Base-by-base conservation (phyloP, 2,329 filamentous ascomycete genomes). In the Elsinoe australis region DNA sequence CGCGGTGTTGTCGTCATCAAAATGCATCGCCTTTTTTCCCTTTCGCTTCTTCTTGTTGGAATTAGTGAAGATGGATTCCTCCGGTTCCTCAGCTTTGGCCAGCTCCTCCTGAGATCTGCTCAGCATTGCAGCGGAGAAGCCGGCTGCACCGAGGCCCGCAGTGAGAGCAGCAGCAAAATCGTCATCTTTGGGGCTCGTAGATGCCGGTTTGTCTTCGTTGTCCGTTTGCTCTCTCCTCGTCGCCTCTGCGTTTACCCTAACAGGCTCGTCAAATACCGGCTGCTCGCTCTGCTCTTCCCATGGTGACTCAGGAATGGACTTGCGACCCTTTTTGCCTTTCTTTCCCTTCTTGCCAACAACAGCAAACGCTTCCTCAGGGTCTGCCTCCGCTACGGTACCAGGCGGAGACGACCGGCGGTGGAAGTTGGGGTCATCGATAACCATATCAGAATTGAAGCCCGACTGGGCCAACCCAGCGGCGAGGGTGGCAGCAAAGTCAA, bases 401-500 rank as follows among this genome's bases (percentile, higher is more conserved):
- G 62, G 54, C 7, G 63, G 63, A 6, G 64, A 64, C n/a, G 59
- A 53, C 53, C 62, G 51, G 7, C 62, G 58, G 35, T 64, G 61
- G 49, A 64, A 66, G 0, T 51, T 46, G 15, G 66, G 62, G 52
- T 72, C 65, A 17, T 71, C 61, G 36, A 71, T 60, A 5, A 72
- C 69, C 24, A 70, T 58, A 39, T 67, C 60, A 3, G 68, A 63
- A 53, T 72, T 61, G 53, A 73, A 73, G 24, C 70, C 70, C 19
- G 67, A 70, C 44, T 69, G 65, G 49, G 67, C 61, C 10, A 73
- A 55, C 22, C 68, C 69, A 44, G 68, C 70, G 17, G 70, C 69
- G 5, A 73, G 56, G 3, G 69, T 68, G 3, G 69, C 70, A 18
- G 71, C 67, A 47, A 73, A 73, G 52, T 72, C 70, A 28, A 70